A percentile compares a stretch with the other conserved stretches of the same genome.
Evolutionary conservation across 371 early-diverging fungal genomes (phyloP).

Genomic region (Basidiobolus heterosporus): DNA sequence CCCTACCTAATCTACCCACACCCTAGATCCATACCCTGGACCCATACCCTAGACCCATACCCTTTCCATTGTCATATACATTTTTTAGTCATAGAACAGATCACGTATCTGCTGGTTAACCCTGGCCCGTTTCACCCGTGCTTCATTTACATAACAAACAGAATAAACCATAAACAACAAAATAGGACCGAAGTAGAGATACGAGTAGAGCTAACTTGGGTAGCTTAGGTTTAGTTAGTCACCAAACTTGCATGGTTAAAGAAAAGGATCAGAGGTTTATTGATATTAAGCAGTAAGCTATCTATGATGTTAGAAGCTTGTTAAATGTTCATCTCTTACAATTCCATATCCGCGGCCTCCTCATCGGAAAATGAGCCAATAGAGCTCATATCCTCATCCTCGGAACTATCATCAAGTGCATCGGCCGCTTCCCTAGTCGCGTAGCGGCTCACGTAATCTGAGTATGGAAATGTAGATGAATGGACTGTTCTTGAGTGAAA

Average conservation of each 20-base stretch:
- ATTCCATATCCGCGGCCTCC: conserved; percentile 55
- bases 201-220: too few species aligned
- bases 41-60: too few species aligned
- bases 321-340: conserved; percentile 17
- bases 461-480: conserved; percentile 1
- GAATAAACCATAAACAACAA: too few species aligned
- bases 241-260: too few species aligned
- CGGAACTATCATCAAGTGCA: conserved; percentile 52
- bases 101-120: background rate
- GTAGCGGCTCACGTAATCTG: conserved; percentile 69
- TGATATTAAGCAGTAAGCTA: too few species aligned
- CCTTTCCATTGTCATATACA: too few species aligned
- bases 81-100: background rate
- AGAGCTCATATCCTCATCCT: conserved; percentile 61
- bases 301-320: too few species aligned
- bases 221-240: too few species aligned
- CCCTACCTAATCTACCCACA: too few species aligned
- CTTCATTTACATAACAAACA: background rate
- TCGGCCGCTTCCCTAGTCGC: conserved; percentile 82
- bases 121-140: background rate
- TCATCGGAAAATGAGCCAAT: conserved; percentile 64
- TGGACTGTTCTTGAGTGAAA: background rate
- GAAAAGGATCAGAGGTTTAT: too few species aligned
- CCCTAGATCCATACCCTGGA: too few species aligned
- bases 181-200: too few species aligned